A percentile compares a stretch with the other conserved stretches of the same genome.
Evolutionary conservation across 768 basidiomycete species (phyloP).

Genomic region (Boletus rex-veris): DNA sequence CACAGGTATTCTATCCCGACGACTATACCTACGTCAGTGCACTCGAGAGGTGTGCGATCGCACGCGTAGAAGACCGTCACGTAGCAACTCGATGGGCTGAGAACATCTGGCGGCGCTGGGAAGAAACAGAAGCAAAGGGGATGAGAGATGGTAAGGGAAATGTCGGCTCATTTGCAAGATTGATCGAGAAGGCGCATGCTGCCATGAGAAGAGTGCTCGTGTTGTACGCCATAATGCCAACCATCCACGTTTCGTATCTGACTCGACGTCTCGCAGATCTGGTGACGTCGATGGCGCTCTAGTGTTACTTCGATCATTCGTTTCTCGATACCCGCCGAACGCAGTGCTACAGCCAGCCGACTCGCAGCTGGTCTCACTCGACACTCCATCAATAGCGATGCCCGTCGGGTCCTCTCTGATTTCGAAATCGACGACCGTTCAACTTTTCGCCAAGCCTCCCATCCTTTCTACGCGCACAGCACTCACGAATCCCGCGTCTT

Average conservation of each 20-base stretch:
- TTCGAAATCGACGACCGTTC: slow-evolving; percentile 6
- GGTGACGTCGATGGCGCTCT: slow-evolving; percentile 52
- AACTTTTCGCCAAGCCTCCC: slow-evolving; percentile 38
- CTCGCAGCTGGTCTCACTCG: neutral
- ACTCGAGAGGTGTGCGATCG: slow-evolving; percentile 58
- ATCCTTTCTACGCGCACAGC: slow-evolving; percentile 58
- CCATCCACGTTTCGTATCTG: neutral
- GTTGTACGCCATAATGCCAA: slow-evolving; percentile 43
- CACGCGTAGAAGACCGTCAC: slow-evolving; percentile 42
- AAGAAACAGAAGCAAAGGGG: slow-evolving; percentile 40
- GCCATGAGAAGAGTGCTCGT: slow-evolving; percentile 65
- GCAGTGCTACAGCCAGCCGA: slow-evolving; percentile 39
- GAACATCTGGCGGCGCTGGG: slow-evolving; percentile 68
- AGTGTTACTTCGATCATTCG: slow-evolving; percentile 57
- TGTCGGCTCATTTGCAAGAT: slow-evolving; percentile 35
- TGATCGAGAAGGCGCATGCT: slow-evolving; percentile 65
- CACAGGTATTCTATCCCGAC: slow-evolving; percentile 39
- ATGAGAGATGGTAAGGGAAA: slow-evolving; percentile 23
- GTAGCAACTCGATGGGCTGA: slow-evolving; percentile 51
- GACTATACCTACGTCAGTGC: slow-evolving; percentile 60
- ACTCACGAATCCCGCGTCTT: slow-evolving; percentile 34
- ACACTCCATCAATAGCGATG: neutral
- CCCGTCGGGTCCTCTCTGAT: neutral
- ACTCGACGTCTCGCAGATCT: slow-evolving; percentile 35
- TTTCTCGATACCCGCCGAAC: slow-evolving; percentile 58